Evolutionary conservation across 2,329 filamentous ascomycete species (phyloP), one percentile per base, ranked within the genome.

Genomic region (Cytospora leucostoma): DNA sequence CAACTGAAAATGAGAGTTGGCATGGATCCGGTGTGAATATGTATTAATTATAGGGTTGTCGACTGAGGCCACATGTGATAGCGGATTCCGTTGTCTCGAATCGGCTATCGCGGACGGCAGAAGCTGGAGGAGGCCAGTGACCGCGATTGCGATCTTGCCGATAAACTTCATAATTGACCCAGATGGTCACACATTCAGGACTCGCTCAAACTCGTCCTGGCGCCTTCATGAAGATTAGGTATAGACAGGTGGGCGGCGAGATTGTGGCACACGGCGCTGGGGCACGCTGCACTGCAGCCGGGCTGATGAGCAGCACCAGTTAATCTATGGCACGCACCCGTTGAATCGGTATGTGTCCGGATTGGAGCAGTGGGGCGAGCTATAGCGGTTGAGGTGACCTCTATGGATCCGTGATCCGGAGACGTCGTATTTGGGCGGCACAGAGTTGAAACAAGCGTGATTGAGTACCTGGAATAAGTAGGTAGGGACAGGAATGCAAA

Each of bases 1-100:
- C 66, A 99, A 79, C 71, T 97, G 91, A 75, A 99, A 99, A 27
- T 86, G 80, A 15, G 93, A 94, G 62, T 90, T 80, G 56, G 93
- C 88, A 72, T 95, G 88, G 54, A 97, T 86, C 64, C 89, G 87
- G 73, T 92, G 87, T 53, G 89, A 90, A 17, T 89, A 88, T 15
- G 64, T 61, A 11, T 49, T 33, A 68, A 99, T 89, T 65, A 86
- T 82, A 37, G 90, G 84, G 72, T 93, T 85, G 66, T 93, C 88
- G 68, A 97, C 78, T 54, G 87, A 80, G 13, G 88, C 88, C 56
- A 97, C 80, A 72, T 89, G 87, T 69, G 83, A 86, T 66, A 99
- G 82, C 37, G 93, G 92, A 71, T 91, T 91, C 69, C 94, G 85
- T 67, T 87, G 84, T 56, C 84, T 81, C 0, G 92, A 96, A 74